phyloP scores from a whole-genome alignment of 129 eudicot genomes.

The Gnaphalium uliginosum region DNA sequence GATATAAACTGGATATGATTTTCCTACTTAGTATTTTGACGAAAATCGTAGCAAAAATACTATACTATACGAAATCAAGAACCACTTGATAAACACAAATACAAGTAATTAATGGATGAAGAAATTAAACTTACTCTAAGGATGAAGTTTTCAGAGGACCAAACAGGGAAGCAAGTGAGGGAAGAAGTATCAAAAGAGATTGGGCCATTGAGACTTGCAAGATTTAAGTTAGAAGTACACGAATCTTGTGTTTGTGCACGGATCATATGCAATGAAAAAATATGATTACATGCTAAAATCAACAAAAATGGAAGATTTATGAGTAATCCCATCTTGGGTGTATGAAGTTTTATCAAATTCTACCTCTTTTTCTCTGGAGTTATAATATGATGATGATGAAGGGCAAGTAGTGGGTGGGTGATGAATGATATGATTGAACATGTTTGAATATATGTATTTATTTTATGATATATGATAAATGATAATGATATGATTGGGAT shows the following conservation, averaged over 20 bases:
- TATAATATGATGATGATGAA: slow-evolving; percentile 22
- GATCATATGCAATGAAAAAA: slow-evolving; percentile 20
- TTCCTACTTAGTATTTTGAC: too few species aligned
- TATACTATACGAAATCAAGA: background rate
- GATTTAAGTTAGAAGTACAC: slow-evolving; percentile 41
- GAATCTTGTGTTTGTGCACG: slow-evolving; percentile 68
- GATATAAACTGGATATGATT: background rate
- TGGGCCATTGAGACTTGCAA: slow-evolving; percentile 24
- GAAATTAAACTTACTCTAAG: slow-evolving; percentile 80
- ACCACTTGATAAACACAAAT: background rate
- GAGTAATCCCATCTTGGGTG: slow-evolving; percentile 32
- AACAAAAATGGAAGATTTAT: slow-evolving; percentile 32
- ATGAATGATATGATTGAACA: slow-evolving; percentile 29
- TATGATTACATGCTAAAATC: slow-evolving; percentile 27
- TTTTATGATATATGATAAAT: slow-evolving; percentile 17
- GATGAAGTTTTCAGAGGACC: slow-evolving; percentile 64
- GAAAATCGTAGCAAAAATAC: background rate
- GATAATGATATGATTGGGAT: slow-evolving; percentile 23
- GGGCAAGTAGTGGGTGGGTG: slow-evolving; percentile 30
- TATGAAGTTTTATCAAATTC: background rate
- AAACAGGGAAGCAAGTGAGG: slow-evolving; percentile 57
- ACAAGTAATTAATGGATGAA: background rate
- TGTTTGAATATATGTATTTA: slow-evolving; percentile 30
- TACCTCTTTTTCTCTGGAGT: background rate
- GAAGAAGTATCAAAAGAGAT: slow-evolving; percentile 54